phyloP scores from a whole-genome alignment of 2,329 filamentous ascomycete species.

The Fusarium metavorans region DNA sequence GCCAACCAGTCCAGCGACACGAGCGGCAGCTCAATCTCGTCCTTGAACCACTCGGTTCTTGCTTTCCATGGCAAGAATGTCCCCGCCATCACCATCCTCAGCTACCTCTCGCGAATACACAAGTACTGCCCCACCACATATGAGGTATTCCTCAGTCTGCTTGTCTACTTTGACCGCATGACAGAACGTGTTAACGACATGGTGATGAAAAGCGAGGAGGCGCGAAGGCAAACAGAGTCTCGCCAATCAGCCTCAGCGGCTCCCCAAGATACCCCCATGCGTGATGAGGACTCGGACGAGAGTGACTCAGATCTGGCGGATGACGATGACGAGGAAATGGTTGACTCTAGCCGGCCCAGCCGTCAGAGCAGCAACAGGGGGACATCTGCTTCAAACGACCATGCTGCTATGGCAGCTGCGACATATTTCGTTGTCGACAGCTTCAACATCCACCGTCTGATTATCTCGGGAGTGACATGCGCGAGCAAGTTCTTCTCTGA shows the following conservation, averaged over 20 bases:
- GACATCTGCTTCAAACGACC: constrained; percentile 39
- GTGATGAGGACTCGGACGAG: constrained; percentile 54
- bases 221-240: constrained; percentile 49
- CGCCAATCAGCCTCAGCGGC: constrained; percentile 17
- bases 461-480: constrained; percentile 97
- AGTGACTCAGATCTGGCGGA: constrained; percentile 65
- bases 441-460: constrained; percentile 97
- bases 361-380: constrained; percentile 38
- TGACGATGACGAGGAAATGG: constrained; percentile 54
- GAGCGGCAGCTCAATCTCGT: constrained; percentile 67
- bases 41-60: constrained; percentile 76
- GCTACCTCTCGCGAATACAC: constrained; percentile 95
- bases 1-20: constrained; percentile 60
- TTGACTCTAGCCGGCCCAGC: constrained; percentile 43
- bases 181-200: constrained; percentile 92
- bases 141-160: constrained; percentile 93
- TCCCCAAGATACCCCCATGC: constrained; percentile 49
- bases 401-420: constrained; percentile 49
- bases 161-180: constrained; percentile 99
- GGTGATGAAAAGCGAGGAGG: constrained; percentile 75
- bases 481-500: constrained; percentile 99
- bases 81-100: constrained; percentile 95
- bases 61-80: constrained; percentile 99
- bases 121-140: constrained; percentile 99
- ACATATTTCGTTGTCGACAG: constrained; percentile 94